Evolutionary conservation across 1,139 yeast species (phyloP).

Genomic region (Debaryomyces udenii): DNA sequence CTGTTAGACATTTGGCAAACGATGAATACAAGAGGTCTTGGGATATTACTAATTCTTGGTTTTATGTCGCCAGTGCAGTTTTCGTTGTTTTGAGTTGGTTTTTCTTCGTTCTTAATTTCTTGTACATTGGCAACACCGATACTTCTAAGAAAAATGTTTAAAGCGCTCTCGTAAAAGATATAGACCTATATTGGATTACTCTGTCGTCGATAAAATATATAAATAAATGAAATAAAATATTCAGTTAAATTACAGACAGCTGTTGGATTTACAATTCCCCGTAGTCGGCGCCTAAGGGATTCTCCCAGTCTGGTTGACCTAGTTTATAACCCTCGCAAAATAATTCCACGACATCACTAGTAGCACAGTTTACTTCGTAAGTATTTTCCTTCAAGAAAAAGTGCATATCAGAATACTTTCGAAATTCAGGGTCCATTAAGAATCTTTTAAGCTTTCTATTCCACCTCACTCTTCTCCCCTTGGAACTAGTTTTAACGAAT

Average conservation of each 20-base stretch:
- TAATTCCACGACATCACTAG: constrained; percentile 26
- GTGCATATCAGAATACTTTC: constrained; percentile 13
- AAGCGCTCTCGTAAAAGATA: constrained; percentile 7
- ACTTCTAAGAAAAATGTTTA: constrained; percentile 35
- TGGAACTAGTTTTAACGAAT: constrained; percentile 16
- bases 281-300: constrained; percentile 24
- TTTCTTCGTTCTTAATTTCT: constrained; percentile 67
- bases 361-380: constrained; percentile 24
- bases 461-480: constrained; percentile 18
- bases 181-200: background rate
- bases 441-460: constrained; percentile 14
- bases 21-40: constrained; percentile 94
- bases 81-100: constrained; percentile 79
- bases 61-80: constrained; percentile 72
- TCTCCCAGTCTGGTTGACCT: constrained; percentile 25
- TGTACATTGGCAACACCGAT: constrained; percentile 46
- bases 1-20: constrained; percentile 93
- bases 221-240: background rate
- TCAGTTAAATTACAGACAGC: background rate
- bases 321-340: constrained; percentile 21
- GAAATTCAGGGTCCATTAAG: constrained; percentile 17
- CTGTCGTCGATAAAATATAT: background rate
- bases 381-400: constrained; percentile 17
- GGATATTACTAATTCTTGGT: constrained; percentile 94
- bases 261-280: background rate